Evolutionary conservation across 2,329 filamentous ascomycete genomes (phyloP).

Genomic region (Ophiostoma sp.): DNA sequence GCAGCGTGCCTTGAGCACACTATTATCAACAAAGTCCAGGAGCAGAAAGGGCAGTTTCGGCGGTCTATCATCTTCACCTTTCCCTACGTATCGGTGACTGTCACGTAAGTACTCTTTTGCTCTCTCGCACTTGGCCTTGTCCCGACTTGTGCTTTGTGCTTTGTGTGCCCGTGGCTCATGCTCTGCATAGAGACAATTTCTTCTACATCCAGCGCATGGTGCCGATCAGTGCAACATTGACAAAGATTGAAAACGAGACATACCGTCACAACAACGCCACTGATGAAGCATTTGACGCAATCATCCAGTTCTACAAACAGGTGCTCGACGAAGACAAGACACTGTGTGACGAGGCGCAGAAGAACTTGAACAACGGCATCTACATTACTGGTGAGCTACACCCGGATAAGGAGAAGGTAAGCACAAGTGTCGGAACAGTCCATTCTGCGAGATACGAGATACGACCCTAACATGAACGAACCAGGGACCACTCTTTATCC

Average conservation of each 20-base stretch:
- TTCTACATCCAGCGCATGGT: conserved; percentile 56
- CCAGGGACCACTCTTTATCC: conserved; percentile 54
- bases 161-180: background rate
- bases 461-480: too few relatives aligned
- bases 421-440: background rate
- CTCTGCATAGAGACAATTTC: conserved; percentile 43
- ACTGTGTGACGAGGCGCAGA: conserved; percentile 50
- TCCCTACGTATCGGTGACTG: conserved; percentile 43
- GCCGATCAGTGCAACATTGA: conserved; percentile 45
- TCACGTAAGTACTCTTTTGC: conserved; percentile 42
- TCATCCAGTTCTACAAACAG: conserved; percentile 52
- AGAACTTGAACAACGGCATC: conserved; percentile 52
- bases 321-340: conserved; percentile 54
- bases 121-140: too few relatives aligned
- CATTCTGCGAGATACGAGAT: conserved; percentile 38
- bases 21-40: conserved; percentile 26
- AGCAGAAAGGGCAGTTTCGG: conserved; percentile 21
- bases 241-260: conserved; percentile 52
- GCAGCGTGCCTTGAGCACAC: conserved; percentile 29
- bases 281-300: conserved; percentile 48
- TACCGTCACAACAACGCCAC: conserved; percentile 50
- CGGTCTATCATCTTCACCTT: conserved; percentile 41
- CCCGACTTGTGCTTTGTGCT: too few relatives aligned
- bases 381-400: conserved; percentile 55
- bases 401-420: conserved; percentile 50